phyloP scores from a whole-genome alignment of 768 basidiomycete species.

The Lactarius sp. region DNA sequence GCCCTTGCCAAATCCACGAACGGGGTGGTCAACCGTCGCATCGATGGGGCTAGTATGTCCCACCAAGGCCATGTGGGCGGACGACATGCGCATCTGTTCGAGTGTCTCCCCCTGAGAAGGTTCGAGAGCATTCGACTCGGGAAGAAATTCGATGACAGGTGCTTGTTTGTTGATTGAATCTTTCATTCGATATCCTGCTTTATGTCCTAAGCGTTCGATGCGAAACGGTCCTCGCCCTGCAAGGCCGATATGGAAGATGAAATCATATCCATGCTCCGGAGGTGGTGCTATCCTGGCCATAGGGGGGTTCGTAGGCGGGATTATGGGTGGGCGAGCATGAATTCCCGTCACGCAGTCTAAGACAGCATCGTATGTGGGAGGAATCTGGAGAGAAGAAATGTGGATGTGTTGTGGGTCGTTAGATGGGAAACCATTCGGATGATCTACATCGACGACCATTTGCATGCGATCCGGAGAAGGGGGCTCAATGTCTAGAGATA shows the following conservation, averaged over 20 bases:
- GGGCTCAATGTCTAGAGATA: constrained; percentile 29
- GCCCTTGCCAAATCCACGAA: constrained; percentile 32
- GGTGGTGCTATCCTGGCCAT: constrained; percentile 40
- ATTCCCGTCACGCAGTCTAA: constrained; percentile 51
- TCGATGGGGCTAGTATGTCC: constrained; percentile 10
- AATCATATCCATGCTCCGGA: constrained; percentile 55
- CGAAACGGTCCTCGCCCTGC: constrained; percentile 63
- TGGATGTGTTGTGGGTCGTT: constrained; percentile 41
- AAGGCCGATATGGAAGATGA: constrained; percentile 67
- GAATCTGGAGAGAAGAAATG: constrained; percentile 55
- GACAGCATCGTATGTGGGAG: constrained; percentile 55
- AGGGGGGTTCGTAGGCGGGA: constrained; percentile 25
- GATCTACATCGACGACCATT: constrained; percentile 17
- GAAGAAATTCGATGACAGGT: constrained; percentile 36
- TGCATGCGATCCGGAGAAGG: constrained; percentile 27
- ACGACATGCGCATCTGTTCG: constrained; percentile 34
- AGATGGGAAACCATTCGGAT: constrained; percentile 22
- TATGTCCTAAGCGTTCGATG: constrained; percentile 63
- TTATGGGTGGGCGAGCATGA: constrained; percentile 54
- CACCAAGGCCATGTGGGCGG: constrained; percentile 12
- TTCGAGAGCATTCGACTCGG: constrained; percentile 21
- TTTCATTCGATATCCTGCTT: constrained; percentile 66
- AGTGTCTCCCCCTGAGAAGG: constrained; percentile 37
- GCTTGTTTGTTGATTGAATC: constrained; percentile 57
- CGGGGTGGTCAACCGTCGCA: constrained; percentile 17